Percentiles rank a stretch among this genome's conserved stretches.
These are phyloP conservation scores for Diaporthe batatas DNA, from an alignment of 2,329 filamentous ascomycete genomes.

Conservation along the genomic window DNA sequence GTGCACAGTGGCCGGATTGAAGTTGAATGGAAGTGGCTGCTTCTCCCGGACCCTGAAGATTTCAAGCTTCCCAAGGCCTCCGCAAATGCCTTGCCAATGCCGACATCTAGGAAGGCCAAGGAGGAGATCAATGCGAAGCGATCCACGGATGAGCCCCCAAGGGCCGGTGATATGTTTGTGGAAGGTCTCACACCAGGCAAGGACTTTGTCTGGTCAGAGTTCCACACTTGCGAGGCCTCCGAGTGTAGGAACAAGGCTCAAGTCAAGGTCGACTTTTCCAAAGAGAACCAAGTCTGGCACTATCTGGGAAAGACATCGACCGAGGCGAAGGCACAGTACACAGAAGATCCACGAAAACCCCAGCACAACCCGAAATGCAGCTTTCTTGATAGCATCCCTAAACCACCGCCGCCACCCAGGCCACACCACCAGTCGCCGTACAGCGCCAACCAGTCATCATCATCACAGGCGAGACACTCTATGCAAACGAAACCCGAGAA, in stretches of 20 bases:
- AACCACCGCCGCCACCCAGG: slow-evolving; percentile 50
- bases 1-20: slow-evolving; percentile 76
- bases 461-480: slow-evolving; percentile 33
- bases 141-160: slow-evolving; percentile 71
- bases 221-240: slow-evolving; percentile 71
- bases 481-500: slow-evolving; percentile 54
- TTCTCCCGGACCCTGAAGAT: slow-evolving; percentile 78
- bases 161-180: slow-evolving; percentile 76
- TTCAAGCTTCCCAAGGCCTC: slow-evolving; percentile 82
- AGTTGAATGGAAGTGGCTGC: slow-evolving; percentile 86
- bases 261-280: slow-evolving; percentile 78
- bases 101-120: slow-evolving; percentile 71
- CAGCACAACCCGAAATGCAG: slow-evolving; percentile 77
- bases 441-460: slow-evolving; percentile 42
- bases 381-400: slow-evolving; percentile 77
- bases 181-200: slow-evolving; percentile 54
- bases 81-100: slow-evolving; percentile 78
- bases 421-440: slow-evolving; percentile 43
- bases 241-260: slow-evolving; percentile 66
- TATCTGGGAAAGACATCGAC: slow-evolving; percentile 90
- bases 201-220: slow-evolving; percentile 82
- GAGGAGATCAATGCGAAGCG: slow-evolving; percentile 78
- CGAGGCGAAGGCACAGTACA: slow-evolving; percentile 91
- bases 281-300: slow-evolving; percentile 85
- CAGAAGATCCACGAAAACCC: slow-evolving; percentile 75